Conservation (phyloP, 805 yeast genomes). For the Nakazawaea anatomiae region DNA sequence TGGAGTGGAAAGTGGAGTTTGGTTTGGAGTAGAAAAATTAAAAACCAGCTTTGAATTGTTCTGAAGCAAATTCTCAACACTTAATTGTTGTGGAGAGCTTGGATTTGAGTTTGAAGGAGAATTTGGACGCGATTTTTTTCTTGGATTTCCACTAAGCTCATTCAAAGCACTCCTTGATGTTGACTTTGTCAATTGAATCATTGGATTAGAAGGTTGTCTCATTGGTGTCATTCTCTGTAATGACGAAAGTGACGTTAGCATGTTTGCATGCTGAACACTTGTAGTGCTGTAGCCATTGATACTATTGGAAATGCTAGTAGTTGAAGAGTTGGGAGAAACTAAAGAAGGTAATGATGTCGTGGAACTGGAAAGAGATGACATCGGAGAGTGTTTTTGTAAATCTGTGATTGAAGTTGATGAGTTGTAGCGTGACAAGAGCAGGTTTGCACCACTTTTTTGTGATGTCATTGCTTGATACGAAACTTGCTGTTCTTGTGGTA, state of each 20-base stretch:
- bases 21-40: constrained; percentile 27
- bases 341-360: constrained; percentile 23
- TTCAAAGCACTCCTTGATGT: constrained; percentile 10
- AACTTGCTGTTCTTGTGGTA: constrained; percentile 8
- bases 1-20: constrained; percentile 29
- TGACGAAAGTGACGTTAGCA: constrained; percentile 33
- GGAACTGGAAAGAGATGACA: constrained; percentile 26
- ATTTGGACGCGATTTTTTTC: constrained; percentile 33
- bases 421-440: constrained; percentile 10
- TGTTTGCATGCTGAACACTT: constrained; percentile 13
- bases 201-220: constrained; percentile 18
- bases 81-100: constrained; percentile 20
- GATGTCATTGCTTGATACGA: constrained; percentile 12
- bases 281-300: constrained; percentile 15
- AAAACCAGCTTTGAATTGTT: constrained; percentile 18
- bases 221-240: constrained; percentile 62
- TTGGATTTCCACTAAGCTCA: constrained; percentile 19
- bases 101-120: constrained; percentile 20
- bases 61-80: constrained; percentile 6
- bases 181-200: constrained; percentile 8
- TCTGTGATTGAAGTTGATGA: neutral
- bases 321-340: constrained; percentile 18
- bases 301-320: constrained; percentile 11
- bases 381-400: constrained; percentile 3
- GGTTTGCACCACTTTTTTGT: constrained; percentile 14